phyloP scores from a whole-genome alignment of 1,139 yeast species.

The Yamadazyma atlantica region DNA sequence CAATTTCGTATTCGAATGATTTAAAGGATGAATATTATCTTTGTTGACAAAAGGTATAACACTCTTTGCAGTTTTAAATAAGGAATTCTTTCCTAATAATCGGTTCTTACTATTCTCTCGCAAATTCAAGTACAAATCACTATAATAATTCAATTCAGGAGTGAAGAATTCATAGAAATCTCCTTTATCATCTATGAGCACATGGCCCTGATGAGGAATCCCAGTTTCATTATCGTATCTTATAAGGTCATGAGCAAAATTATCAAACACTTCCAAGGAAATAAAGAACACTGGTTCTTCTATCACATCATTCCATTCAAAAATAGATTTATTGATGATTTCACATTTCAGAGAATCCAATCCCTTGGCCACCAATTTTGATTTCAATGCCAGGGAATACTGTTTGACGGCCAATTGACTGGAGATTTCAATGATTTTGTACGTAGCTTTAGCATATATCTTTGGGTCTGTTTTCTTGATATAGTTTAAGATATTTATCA shows the following conservation, averaged over 20 bases:
- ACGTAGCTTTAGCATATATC: constrained; percentile 64
- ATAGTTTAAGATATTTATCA: constrained; percentile 74
- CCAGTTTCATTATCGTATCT: constrained; percentile 71
- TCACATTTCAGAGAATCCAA: constrained; percentile 52
- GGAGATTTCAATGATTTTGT: constrained; percentile 77
- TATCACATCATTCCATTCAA: constrained; percentile 68
- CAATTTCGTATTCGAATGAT: constrained; percentile 34
- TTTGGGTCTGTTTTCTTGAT: constrained; percentile 67
- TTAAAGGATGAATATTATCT: constrained; percentile 40
- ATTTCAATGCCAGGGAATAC: constrained; percentile 34
- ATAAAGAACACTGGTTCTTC: constrained; percentile 75
- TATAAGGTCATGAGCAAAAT: constrained; percentile 78
- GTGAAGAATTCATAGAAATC: constrained; percentile 77
- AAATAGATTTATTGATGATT: constrained; percentile 70
- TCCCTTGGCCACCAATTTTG: constrained; percentile 37
- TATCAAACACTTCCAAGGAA: constrained; percentile 84
- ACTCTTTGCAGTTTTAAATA: constrained; percentile 25
- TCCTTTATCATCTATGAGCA: constrained; percentile 69
- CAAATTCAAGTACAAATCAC: constrained; percentile 52
- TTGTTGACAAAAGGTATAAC: constrained; percentile 31
- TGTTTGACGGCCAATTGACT: constrained; percentile 68
- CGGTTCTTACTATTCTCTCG: constrained; percentile 50
- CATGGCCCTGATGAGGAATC: constrained; percentile 76
- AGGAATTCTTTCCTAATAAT: constrained; percentile 23
- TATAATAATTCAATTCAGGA: constrained; percentile 64